Percentiles rank a stretch among this genome's conserved stretches.
These are phyloP conservation scores for Aechmea fasciata DNA, from an alignment of 176 grass and related monocot species.

Conservation along the genomic window DNA sequence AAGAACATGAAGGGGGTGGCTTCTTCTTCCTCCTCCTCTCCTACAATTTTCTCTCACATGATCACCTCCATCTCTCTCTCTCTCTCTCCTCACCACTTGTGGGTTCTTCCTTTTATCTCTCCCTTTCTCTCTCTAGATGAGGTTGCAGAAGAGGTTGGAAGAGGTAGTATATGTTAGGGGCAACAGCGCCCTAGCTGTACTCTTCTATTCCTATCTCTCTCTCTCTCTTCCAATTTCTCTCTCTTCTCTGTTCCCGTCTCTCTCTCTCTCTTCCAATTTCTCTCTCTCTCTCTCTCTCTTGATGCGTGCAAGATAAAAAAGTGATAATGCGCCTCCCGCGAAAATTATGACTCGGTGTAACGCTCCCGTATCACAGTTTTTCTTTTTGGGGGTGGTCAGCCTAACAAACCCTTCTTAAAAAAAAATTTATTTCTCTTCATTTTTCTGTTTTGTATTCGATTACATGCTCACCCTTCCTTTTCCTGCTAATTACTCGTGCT, in stretches of 20 bases:
- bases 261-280: no score
- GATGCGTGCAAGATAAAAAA: constrained; percentile 99
- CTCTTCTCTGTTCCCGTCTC: constrained; percentile 6
- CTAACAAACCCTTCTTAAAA: no score
- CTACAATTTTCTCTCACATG: not conserved
- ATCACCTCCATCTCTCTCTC: not conserved
- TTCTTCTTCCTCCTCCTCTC: not conserved
- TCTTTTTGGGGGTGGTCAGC: no score
- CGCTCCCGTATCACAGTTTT: no score
- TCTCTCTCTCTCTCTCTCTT: constrained; percentile 24
- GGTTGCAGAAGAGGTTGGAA: not conserved
- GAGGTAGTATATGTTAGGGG: not conserved
- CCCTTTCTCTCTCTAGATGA: not conserved
- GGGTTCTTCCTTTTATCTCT: not conserved
- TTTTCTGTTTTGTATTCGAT: no score
- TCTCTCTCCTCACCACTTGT: constrained; percentile 10
- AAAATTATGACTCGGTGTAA: no score
- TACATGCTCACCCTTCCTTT: no score
- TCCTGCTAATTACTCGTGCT: no score
- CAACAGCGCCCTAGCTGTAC: not conserved
- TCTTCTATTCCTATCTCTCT: constrained; percentile 14
- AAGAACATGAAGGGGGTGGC: not conserved
- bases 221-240: constrained; percentile 9
- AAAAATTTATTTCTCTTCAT: no score
- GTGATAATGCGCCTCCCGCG: constrained; percentile 31